A percentile compares a stretch with the other conserved stretches of the same genome.
Conservation (phyloP, 2,329 filamentous ascomycete species). For the Neobulgaria alba region DNA sequence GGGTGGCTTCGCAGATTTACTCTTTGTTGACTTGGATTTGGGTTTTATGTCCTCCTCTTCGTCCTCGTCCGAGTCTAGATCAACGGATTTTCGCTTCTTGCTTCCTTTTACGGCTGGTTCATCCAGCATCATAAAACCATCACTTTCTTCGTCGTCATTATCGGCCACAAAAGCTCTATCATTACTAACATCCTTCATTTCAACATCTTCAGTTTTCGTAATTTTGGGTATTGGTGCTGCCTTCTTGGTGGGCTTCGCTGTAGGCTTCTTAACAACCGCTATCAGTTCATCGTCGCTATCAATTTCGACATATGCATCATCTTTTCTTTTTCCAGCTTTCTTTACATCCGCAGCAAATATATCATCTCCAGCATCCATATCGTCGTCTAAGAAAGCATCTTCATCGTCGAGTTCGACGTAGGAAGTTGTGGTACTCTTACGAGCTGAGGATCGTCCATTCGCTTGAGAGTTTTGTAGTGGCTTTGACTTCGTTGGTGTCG, state of each 20-base stretch:
- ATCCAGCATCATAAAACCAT: constrained; percentile 32
- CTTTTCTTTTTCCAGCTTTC: constrained; percentile 55
- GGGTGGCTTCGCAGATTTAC: constrained; percentile 26
- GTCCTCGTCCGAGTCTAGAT: constrained; percentile 48
- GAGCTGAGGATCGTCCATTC: constrained; percentile 21
- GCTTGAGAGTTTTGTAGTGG: constrained; percentile 13
- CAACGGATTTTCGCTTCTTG: constrained; percentile 53
- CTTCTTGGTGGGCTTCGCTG: constrained; percentile 24
- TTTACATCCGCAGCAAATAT: constrained; percentile 70
- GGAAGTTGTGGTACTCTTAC: constrained; percentile 20
- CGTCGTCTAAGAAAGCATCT: constrained; percentile 56
- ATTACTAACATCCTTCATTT: constrained; percentile 31
- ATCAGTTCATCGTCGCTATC: constrained; percentile 61
- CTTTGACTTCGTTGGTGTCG: constrained; percentile 21
- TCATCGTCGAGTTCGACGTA: constrained; percentile 31
- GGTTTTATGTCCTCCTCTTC: constrained; percentile 43
- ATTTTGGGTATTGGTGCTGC: constrained; percentile 30
- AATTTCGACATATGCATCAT: constrained; percentile 64
- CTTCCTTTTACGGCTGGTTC: constrained; percentile 18
- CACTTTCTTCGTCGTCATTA: constrained; percentile 39
- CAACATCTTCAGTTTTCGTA: constrained; percentile 37
- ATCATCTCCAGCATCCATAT: constrained; percentile 64
- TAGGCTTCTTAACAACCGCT: constrained; percentile 46
- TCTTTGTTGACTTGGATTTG: constrained; percentile 45
- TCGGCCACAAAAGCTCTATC: constrained; percentile 24